Conservation (phyloP, 2,329 filamentous ascomycete genomes). For the Pezicula carpinea region DNA sequence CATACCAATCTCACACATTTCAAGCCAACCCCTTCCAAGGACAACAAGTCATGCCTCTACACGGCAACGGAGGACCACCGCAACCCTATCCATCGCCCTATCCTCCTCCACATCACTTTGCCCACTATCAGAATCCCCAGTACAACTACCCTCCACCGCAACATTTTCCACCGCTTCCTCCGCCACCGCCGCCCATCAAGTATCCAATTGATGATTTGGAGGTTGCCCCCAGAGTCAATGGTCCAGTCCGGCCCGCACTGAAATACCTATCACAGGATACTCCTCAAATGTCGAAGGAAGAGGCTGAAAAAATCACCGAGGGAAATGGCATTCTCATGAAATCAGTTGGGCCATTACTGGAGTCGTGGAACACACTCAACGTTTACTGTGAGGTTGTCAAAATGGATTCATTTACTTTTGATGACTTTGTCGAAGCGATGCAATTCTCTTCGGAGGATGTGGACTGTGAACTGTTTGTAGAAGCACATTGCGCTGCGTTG, state of each 20-base stretch:
- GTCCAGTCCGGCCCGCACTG: constrained; percentile 63
- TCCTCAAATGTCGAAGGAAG: constrained; percentile 33
- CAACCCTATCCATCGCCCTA: background rate
- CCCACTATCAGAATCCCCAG: constrained; percentile 38
- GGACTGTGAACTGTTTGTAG: constrained; percentile 80
- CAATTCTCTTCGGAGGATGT: constrained; percentile 67
- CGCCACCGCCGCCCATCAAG: constrained; percentile 73
- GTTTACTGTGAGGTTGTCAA: constrained; percentile 96
- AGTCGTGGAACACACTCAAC: constrained; percentile 95
- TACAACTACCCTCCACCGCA: constrained; percentile 42
- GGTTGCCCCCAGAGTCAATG: constrained; percentile 61
- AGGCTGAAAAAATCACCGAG: constrained; percentile 40
- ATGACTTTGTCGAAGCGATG: constrained; percentile 90
- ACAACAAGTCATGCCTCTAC: background rate
- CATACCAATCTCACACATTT: constrained; percentile 28
- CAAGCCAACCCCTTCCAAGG: constrained; percentile 15
- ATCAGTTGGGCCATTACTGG: constrained; percentile 78
- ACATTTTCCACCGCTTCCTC: constrained; percentile 46
- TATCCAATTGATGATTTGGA: constrained; percentile 96
- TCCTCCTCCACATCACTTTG: constrained; percentile 21
- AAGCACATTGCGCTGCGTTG: constrained; percentile 86
- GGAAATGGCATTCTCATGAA: constrained; percentile 69
- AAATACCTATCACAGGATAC: constrained; percentile 71
- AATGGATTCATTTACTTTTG: constrained; percentile 95
- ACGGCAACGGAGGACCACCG: background rate